Base-by-base conservation (phyloP, 1,284 basidiomycete species). In the Afroboletus lepidellus region DNA sequence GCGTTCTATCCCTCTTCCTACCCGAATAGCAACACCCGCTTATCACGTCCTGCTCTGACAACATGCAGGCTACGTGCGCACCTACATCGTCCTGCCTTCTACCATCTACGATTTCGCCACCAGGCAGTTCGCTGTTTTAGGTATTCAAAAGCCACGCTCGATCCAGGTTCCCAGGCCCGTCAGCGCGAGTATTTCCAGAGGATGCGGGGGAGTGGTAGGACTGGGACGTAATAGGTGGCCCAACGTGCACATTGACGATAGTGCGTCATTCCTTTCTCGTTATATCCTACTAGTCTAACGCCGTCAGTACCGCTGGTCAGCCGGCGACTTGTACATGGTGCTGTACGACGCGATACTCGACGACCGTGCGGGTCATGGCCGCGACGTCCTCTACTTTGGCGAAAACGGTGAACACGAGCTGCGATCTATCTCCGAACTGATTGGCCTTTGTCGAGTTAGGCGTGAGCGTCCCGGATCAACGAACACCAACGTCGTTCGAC, bases 321-420 rank as follows among this genome's bases (percentile, higher is more conserved):
- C 37, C 55, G 64, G 44, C 46, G 58, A 67, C 41, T 51, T 65
- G 32, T 68, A 63, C 53, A 55, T 62, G 39, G 12, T 66, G 20
- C 30, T 72, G 39, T 64, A 70, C 24, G 52, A 61, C 9, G 57
- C 42, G 15, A 45, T 63, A 60, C 41, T 67, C 61, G 56, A 60
- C 5, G 65, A 72, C 32, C 46, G 44, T 8, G 60, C 66, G 6
- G 60, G 65, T 0, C 76, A 30, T 13, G 77, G 78, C 8, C 70
- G 73, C 20, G 71, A 77, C 25, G 79, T 79, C 2, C 71, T 70
- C 48, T 80, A 78, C 62, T 77, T 81, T 53, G 75, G 66, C 24
- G 77, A 72, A 50, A 77, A 68, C 45, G 77, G 72, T 30, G 74
- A 80, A 58, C 70, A 77, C 53, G 66, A 39, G 3, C 47, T 75